phyloP scores from a whole-genome alignment of 495 filamentous ascomycete species.

The Cercophora scortea region DNA sequence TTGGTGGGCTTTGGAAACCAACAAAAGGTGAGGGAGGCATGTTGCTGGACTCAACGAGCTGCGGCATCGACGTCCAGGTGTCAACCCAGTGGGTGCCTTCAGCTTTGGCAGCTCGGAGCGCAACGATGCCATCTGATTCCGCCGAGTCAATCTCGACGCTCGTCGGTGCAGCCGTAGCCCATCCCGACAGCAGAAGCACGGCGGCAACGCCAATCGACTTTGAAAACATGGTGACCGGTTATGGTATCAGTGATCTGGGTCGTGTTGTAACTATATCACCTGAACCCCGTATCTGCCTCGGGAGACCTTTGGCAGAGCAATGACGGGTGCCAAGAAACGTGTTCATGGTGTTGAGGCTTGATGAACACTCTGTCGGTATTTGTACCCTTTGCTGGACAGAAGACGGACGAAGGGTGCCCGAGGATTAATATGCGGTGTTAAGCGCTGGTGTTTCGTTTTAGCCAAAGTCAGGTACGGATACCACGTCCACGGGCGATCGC shows the following conservation, averaged over 20 bases:
- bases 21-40: conserved; percentile 55
- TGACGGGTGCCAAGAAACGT: not conserved
- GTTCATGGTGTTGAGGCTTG: not conserved
- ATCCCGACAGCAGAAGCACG: conserved; percentile 1
- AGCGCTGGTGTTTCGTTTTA: conserved; percentile 10
- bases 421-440: conserved; percentile 9
- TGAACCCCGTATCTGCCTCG: no score
- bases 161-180: conserved; percentile 2
- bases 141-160: not conserved
- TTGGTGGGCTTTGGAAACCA: conserved; percentile 12
- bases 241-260: no score
- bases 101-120: not conserved
- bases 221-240: not conserved
- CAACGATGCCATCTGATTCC: not conserved
- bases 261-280: no score
- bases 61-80: conserved; percentile 61
- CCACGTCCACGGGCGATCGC: not conserved
- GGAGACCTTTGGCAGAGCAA: not conserved
- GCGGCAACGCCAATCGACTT: conserved; percentile 1
- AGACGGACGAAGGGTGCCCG: conserved; percentile 15
- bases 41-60: conserved; percentile 55
- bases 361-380: not conserved
- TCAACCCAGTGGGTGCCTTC: conserved; percentile 49
- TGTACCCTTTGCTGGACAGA: not conserved
- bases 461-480: conserved; percentile 6